Evolutionary conservation across 768 basidiomycete species (phyloP).

Genomic region (Suillus bovinus): DNA sequence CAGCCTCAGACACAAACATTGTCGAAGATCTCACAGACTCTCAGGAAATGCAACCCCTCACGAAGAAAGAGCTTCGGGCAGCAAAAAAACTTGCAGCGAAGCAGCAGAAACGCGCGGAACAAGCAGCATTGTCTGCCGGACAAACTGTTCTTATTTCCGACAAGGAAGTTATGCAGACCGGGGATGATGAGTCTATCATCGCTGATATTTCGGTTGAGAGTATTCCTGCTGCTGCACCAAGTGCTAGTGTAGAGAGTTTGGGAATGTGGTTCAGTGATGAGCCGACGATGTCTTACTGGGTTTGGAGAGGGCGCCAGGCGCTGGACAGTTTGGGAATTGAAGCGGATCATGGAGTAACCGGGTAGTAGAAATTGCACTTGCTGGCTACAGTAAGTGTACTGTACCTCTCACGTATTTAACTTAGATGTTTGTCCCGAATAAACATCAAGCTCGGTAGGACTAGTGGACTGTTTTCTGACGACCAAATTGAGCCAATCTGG

Average conservation of each 20-base stretch:
- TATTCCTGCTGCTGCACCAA: constrained; percentile 5
- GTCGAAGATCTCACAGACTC: background rate
- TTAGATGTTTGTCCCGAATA: background rate
- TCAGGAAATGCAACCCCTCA: background rate
- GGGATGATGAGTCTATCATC: constrained; percentile 20
- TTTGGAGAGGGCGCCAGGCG: constrained; percentile 48
- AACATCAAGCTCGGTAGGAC: background rate
- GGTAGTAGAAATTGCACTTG: background rate
- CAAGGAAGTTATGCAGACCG: constrained; percentile 5
- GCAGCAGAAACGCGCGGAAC: background rate
- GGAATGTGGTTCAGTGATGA: constrained; percentile 57
- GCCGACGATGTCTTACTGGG: constrained; percentile 49
- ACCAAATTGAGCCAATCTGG: no score
- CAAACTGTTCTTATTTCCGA: background rate
- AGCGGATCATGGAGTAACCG: constrained; percentile 43
- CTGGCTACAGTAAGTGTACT: no score
- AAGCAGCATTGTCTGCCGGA: background rate
- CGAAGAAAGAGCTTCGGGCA: background rate
- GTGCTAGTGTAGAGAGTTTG: constrained; percentile 10
- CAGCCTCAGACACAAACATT: background rate
- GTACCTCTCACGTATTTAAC: background rate
- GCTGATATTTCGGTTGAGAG: constrained; percentile 3
- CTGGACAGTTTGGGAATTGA: constrained; percentile 49
- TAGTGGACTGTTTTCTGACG: background rate
- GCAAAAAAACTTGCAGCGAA: background rate